A percentile compares a stretch with the other conserved stretches of the same genome.
Conservation (phyloP, 2,329 filamentous ascomycete species). For the Macrophomina phaseolina region DNA sequence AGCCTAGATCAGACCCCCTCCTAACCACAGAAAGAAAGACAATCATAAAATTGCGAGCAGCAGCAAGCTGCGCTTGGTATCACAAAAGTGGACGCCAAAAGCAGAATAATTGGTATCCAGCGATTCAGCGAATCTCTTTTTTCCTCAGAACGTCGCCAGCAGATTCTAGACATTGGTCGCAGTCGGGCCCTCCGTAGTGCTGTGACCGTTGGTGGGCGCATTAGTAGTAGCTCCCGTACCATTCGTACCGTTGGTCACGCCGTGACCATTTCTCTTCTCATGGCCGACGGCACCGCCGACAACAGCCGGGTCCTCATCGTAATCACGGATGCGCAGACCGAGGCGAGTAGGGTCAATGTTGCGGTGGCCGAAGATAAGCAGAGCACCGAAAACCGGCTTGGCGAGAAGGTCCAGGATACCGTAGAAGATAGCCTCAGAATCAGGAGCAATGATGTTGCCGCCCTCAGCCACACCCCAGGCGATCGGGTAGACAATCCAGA, state of each 20-base stretch:
- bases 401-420: slow-evolving; percentile 69
- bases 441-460: slow-evolving; percentile 68
- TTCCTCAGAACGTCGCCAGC: not conserved
- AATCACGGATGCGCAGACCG: slow-evolving; percentile 59
- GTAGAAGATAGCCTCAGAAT: slow-evolving; percentile 72
- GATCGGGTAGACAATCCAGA: slow-evolving; percentile 71
- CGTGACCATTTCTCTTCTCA: slow-evolving; percentile 32
- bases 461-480: slow-evolving; percentile 69
- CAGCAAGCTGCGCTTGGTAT: slow-evolving; percentile 25
- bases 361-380: slow-evolving; percentile 68
- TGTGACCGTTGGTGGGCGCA: not conserved
- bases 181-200: not conserved
- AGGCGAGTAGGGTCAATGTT: slow-evolving; percentile 64
- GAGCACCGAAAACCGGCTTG: slow-evolving; percentile 65
- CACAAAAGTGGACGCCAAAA: slow-evolving; percentile 1
- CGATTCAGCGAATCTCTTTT: not conserved
- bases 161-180: not conserved
- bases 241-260: slow-evolving; percentile 25
- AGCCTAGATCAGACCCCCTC: not conserved
- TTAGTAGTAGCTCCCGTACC: not conserved
- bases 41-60: not conserved
- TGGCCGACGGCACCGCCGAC: slow-evolving; percentile 29
- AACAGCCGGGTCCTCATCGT: slow-evolving; percentile 48
- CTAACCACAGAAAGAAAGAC: not conserved
- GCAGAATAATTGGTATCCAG: not conserved